A percentile compares a stretch with the other conserved stretches of the same genome.
Evolutionary conservation across 1,284 basidiomycete genomes (phyloP).

Genomic region (Vanrija pseudolonga): DNA sequence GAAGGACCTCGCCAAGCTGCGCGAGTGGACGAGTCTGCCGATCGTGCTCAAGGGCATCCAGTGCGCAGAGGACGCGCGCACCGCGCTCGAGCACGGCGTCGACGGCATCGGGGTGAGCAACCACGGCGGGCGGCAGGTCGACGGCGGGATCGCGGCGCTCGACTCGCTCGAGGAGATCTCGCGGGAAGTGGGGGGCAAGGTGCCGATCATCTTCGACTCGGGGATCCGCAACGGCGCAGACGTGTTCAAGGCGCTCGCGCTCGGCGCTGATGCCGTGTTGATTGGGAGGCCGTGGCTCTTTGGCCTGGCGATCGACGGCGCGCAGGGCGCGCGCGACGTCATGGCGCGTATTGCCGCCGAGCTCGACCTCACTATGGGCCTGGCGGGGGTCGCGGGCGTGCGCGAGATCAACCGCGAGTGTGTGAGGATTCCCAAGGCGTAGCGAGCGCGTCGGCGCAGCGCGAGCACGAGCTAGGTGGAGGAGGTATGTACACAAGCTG

Average conservation of each 20-base stretch:
- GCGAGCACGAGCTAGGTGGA: no score
- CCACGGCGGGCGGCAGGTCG: conserved; percentile 77
- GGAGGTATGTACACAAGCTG: no score
- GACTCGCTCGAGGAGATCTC: conserved; percentile 58
- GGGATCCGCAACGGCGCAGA: conserved; percentile 72
- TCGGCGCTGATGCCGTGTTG: conserved; percentile 43
- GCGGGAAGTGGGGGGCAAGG: conserved; percentile 49
- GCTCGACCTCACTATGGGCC: conserved; percentile 53
- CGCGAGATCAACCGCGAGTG: conserved; percentile 13
- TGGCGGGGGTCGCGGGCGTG: conserved; percentile 18
- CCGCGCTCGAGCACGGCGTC: conserved; percentile 60
- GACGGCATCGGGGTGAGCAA: conserved; percentile 78
- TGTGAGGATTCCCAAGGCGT: not conserved
- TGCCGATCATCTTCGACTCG: conserved; percentile 70
- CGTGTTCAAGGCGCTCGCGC: conserved; percentile 62
- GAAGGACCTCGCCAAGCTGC: conserved; percentile 9
- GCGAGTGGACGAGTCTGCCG: conserved; percentile 35
- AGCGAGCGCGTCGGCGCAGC: no score
- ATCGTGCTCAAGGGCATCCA: conserved; percentile 65
- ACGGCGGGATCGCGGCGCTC: conserved; percentile 69
- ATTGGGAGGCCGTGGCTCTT: conserved; percentile 53
- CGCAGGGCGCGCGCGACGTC: conserved; percentile 64
- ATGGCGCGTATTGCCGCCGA: conserved; percentile 62
- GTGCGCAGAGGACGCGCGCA: conserved; percentile 62
- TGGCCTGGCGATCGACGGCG: conserved; percentile 61